Percentiles rank a stretch among this genome's conserved stretches.
phyloP scores from a whole-genome alignment of 768 basidiomycete species.

The Rhizopogon roseolus region DNA sequence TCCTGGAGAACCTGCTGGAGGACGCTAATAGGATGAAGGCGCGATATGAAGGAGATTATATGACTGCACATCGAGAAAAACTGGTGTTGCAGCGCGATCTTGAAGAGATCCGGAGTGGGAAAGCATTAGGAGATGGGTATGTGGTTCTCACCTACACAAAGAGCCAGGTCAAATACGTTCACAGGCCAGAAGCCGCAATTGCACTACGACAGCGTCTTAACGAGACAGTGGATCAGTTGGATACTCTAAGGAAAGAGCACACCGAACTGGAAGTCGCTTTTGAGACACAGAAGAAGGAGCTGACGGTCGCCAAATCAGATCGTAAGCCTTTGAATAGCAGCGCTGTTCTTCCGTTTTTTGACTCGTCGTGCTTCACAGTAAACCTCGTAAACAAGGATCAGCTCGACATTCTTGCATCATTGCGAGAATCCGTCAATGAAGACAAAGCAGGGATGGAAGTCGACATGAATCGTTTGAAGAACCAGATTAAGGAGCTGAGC shows the following conservation, averaged over 20 bases:
- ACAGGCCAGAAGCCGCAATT: constrained; percentile 79
- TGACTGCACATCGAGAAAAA: constrained; percentile 79
- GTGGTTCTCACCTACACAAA: constrained; percentile 13
- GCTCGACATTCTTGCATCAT: constrained; percentile 77
- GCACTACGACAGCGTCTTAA: constrained; percentile 85
- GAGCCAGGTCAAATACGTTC: background rate
- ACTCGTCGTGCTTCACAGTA: constrained; percentile 41
- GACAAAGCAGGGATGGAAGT: constrained; percentile 75
- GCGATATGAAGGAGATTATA: constrained; percentile 84
- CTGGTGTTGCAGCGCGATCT: constrained; percentile 74
- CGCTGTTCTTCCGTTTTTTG: background rate
- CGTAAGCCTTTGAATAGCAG: constrained; percentile 39
- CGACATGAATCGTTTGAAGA: constrained; percentile 59
- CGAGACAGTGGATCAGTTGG: constrained; percentile 81
- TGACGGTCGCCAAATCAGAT: constrained; percentile 83
- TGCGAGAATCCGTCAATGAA: constrained; percentile 85
- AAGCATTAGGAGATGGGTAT: constrained; percentile 76
- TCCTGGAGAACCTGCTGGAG: constrained; percentile 88
- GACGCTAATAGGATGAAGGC: constrained; percentile 90
- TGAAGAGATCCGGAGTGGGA: constrained; percentile 89
- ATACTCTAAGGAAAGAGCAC: constrained; percentile 61
- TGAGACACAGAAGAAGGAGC: constrained; percentile 57
- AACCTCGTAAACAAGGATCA: constrained; percentile 92
- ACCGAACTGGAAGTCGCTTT: constrained; percentile 67
- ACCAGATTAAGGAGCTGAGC: constrained; percentile 62